Conservation (phyloP, 345 rosid species). For the Gossypium raimondii region DNA sequence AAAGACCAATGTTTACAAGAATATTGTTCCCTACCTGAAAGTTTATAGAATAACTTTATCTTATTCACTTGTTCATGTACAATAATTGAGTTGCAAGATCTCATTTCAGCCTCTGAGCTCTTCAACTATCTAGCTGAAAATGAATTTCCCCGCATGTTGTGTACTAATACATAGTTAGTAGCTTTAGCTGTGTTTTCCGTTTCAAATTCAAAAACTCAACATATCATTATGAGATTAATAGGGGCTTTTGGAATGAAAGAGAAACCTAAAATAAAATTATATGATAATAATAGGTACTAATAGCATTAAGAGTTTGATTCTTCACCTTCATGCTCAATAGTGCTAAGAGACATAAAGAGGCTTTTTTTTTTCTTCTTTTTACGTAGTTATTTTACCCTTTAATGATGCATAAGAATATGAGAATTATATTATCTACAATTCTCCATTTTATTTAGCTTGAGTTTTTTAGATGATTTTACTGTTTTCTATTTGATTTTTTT, state of each 20-base stretch:
- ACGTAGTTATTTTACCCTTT: no score
- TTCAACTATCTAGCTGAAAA: background rate
- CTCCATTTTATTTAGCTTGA: no score
- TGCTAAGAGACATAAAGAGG: background rate
- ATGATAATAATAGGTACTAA: background rate
- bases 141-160: background rate
- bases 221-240: background rate
- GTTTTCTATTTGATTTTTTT: no score
- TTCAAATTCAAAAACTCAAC: background rate
- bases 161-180: background rate
- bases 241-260: background rate
- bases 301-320: background rate
- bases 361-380: no score
- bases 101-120: background rate
- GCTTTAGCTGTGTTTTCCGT: background rate
- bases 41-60: background rate
- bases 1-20: background rate
- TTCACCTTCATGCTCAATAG: background rate
- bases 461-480: no score
- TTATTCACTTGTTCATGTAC: background rate
- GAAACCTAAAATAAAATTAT: background rate
- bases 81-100: background rate
- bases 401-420: no score
- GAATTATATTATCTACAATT: no score
- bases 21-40: background rate